These are phyloP conservation scores for Phaffomyces opuntiae DNA, from an alignment of 805 yeast genomes.

Conservation along the genomic window DNA sequence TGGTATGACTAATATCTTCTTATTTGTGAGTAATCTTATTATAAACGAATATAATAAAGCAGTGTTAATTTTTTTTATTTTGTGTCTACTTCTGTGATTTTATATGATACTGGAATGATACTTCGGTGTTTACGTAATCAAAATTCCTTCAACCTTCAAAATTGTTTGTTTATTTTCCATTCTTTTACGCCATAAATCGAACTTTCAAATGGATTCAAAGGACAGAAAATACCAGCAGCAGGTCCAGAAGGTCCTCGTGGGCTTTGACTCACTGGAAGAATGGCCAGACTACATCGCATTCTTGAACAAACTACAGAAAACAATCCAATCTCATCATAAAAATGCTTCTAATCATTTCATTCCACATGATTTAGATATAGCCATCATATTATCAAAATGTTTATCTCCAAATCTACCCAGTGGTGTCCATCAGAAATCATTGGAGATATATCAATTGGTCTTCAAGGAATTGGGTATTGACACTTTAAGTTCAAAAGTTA, in stretches of 20 bases:
- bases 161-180: too few relatives aligned
- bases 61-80: too few relatives aligned
- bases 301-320: constrained; percentile 69
- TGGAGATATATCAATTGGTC: constrained; percentile 67
- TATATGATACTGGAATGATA: too few relatives aligned
- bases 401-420: constrained; percentile 79
- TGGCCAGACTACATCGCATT: constrained; percentile 98
- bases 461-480: constrained; percentile 57
- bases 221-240: constrained; percentile 63
- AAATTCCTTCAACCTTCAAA: too few relatives aligned
- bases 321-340: constrained; percentile 43
- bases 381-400: constrained; percentile 71
- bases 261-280: constrained; percentile 79
- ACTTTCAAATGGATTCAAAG: constrained; percentile 42
- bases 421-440: constrained; percentile 89
- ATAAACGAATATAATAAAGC: too few relatives aligned
- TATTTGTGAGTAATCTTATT: too few relatives aligned
- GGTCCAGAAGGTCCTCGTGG: constrained; percentile 63
- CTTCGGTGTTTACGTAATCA: too few relatives aligned
- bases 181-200: neutral
- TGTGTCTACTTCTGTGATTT: too few relatives aligned
- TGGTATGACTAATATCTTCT: too few relatives aligned
- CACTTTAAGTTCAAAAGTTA: constrained; percentile 46
- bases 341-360: constrained; percentile 39
- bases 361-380: constrained; percentile 61